Conservation (phyloP, 2,329 filamentous ascomycete species). For the Cladosporium sp. region DNA sequence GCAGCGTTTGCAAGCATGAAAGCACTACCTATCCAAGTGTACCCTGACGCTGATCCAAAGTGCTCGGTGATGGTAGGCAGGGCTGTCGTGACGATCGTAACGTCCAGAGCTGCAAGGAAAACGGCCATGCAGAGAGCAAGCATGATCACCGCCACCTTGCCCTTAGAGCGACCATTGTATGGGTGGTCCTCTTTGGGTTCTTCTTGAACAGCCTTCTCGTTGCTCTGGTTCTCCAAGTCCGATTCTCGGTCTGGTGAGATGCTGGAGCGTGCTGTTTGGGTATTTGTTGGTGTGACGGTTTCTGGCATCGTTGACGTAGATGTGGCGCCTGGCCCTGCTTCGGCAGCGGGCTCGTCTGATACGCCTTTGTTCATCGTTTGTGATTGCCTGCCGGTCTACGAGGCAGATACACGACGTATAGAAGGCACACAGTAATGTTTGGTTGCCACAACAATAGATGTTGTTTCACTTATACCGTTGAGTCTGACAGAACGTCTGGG, state of each 20-base stretch:
- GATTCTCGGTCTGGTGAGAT: constrained; percentile 19
- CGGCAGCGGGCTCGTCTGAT: constrained; percentile 25
- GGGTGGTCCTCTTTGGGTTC: constrained; percentile 21
- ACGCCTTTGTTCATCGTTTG: constrained; percentile 4
- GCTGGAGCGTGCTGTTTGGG: constrained; percentile 22
- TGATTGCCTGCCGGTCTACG: not conserved
- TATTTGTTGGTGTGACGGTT: constrained; percentile 23
- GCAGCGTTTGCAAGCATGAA: constrained; percentile 53
- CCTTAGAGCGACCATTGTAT: constrained; percentile 30
- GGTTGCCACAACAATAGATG: constrained; percentile 12
- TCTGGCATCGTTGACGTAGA: constrained; percentile 22
- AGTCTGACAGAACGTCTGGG: constrained; percentile 4
- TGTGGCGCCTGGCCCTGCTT: constrained; percentile 25
- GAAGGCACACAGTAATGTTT: not conserved
- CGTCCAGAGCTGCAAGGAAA: constrained; percentile 61
- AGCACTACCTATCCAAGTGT: constrained; percentile 56
- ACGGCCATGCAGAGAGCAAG: constrained; percentile 53
- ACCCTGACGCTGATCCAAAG: constrained; percentile 52
- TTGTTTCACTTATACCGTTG: constrained; percentile 5
- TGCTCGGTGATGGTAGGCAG: constrained; percentile 59
- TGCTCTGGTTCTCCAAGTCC: not conserved
- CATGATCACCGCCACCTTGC: constrained; percentile 52
- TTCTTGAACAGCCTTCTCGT: constrained; percentile 20
- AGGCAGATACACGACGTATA: not conserved
- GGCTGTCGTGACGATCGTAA: constrained; percentile 64